Conservation (phyloP, 2,329 filamentous ascomycete species). For the Cercospora zeina region DNA sequence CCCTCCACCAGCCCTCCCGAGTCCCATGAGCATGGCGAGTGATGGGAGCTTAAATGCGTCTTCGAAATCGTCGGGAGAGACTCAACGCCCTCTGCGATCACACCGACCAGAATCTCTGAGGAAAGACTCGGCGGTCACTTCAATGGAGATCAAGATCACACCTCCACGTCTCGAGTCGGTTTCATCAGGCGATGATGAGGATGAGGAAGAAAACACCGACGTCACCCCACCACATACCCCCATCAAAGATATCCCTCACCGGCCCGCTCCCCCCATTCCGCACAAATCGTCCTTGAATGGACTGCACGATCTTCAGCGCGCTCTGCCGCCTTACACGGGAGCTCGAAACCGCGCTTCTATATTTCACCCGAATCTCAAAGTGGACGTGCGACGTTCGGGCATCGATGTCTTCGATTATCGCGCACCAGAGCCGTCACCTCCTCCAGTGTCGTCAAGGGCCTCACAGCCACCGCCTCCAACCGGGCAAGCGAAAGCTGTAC, state of each 20-base stretch:
- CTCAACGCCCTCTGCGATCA: neutral
- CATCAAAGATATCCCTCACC: neutral
- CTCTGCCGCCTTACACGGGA: neutral
- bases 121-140: conserved; percentile 8
- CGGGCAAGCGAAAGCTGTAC: neutral
- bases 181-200: neutral
- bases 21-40: neutral
- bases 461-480: neutral
- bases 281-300: neutral
- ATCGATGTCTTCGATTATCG: neutral
- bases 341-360: neutral
- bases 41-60: neutral
- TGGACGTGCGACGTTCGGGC: neutral
- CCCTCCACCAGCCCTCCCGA: neutral
- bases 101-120: neutral
- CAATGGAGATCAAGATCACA: neutral
- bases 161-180: neutral
- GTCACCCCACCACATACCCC: conserved; percentile 2
- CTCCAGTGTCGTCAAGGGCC: neutral
- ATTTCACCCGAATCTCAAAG: neutral
- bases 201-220: conserved; percentile 1
- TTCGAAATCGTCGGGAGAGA: neutral
- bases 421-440: neutral
- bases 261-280: neutral
- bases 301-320: neutral